phyloP scores from a whole-genome alignment of 768 basidiomycete genomes.

The Dacryopinax spathularia region DNA sequence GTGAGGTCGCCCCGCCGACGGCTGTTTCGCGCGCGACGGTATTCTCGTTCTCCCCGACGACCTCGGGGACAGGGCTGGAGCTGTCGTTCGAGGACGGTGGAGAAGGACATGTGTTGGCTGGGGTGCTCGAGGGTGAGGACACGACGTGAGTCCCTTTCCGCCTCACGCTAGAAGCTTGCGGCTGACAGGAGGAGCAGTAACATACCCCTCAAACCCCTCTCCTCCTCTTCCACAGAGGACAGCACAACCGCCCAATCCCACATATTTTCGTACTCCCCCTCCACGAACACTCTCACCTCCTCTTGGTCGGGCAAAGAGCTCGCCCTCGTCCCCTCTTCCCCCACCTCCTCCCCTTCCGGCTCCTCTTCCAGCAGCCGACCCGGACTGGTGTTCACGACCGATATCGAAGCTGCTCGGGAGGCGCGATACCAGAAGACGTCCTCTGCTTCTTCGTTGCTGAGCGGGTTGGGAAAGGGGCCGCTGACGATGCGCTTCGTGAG shows the following conservation, averaged over 20 bases:
- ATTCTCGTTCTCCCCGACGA: neutral
- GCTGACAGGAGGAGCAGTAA: neutral
- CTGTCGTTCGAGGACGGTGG: neutral
- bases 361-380: neutral
- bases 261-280: neutral
- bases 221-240: neutral
- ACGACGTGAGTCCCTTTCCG: neutral
- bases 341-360: too few relatives aligned
- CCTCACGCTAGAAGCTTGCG: neutral
- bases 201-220: neutral
- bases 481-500: too few relatives aligned
- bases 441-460: too few relatives aligned
- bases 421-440: neutral
- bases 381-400: neutral
- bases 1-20: neutral
- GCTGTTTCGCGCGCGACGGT: neutral
- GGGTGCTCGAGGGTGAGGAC: neutral
- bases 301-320: neutral
- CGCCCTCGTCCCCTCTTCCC: too few relatives aligned
- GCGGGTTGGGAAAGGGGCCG: too few relatives aligned
- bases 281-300: neutral
- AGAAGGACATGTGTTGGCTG: neutral
- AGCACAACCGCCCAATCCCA: neutral
- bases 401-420: neutral
- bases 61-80: neutral